Base-by-base conservation (phyloP, 164 flowering plant species). In the Chimonanthus salicifolius region DNA sequence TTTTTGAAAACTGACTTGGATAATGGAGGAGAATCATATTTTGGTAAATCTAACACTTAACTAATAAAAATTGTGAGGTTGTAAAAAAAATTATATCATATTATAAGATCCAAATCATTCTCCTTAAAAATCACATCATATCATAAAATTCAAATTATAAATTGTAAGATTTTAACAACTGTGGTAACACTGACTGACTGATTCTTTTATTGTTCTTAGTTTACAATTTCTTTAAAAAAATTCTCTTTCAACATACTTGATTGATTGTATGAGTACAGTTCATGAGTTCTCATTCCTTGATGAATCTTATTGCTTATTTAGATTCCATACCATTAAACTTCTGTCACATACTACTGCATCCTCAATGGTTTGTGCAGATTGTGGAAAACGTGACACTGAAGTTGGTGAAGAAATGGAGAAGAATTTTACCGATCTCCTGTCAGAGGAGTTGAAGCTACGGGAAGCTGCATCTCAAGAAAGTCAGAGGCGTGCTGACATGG, bases 351-450 rank as follows among this genome's bases (percentile, higher is more conserved):
- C 18, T 16, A n/a, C 48, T n/a, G 21, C 47, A 7, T 48, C 20
- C 47, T 48, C 70, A 33, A 45, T 66, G 8, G 51, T 20, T 70
- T 54, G 10, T 72, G 47, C 78, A 87, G 89, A 85, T 78, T 85
- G 89, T 74, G 83, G 77, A 49, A 87, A 88, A 83, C 97, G 74
- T 78, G 92, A 91, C 67, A 84, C 89, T 15, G 92, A 82, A 44
- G 81, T 80, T 50, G 80, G 78, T 49, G 84, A 81, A 80, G 89
- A 85, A 64, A 81, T 78, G 66, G 85, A 83, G 72, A 85, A 83
- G 71, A 82, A 79, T 70, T 83, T 80, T 74, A 75, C 78, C 6
- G 90, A 87, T 5, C 81, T 84, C 16, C 75, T 85, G 6, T 75
- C 85, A 3, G 88, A 87, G 71, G 87, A 87, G 74, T 63, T 85